These are phyloP conservation scores for Prinsepia uniflora DNA, from an alignment of 306 rosid species.

Conservation along the genomic window DNA sequence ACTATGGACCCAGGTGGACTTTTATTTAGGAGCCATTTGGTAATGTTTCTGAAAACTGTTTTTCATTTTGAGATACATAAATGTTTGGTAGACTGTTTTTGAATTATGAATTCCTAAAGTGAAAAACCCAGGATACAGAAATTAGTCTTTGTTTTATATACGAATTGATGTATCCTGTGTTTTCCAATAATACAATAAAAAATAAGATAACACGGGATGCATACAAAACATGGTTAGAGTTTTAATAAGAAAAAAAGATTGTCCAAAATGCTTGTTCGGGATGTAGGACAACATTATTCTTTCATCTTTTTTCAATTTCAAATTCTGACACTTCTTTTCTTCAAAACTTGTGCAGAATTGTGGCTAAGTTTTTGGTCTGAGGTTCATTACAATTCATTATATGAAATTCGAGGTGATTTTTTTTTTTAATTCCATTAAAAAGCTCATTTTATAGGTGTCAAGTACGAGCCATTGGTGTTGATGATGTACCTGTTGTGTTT, in stretches of 20 bases:
- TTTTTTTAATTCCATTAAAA: background rate
- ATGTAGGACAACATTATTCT: background rate
- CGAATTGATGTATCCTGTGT: too few species aligned
- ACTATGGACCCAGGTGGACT: background rate
- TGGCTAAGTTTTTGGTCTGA: conserved; percentile 98
- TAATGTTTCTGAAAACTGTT: too few species aligned
- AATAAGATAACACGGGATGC: too few species aligned
- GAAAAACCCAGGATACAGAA: too few species aligned
- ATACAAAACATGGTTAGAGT: too few species aligned
- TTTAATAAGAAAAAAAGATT: background rate
- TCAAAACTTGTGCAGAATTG: conserved; percentile 57
- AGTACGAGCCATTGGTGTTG: conserved; percentile 5
- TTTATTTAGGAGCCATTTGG: background rate
- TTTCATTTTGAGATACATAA: too few species aligned
- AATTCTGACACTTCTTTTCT: conserved; percentile 11
- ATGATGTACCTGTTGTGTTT: conserved; percentile 21
- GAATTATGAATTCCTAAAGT: too few species aligned
- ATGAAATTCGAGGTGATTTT: conserved; percentile 52
- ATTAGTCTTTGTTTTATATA: too few species aligned
- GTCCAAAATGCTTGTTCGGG: background rate
- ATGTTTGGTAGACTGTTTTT: too few species aligned
- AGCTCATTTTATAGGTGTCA: background rate
- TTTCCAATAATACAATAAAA: too few species aligned
- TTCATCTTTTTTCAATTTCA: background rate
- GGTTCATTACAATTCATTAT: conserved; percentile 84